phyloP scores from a whole-genome alignment of 768 basidiomycete genomes.

The Podaxis sp. region DNA sequence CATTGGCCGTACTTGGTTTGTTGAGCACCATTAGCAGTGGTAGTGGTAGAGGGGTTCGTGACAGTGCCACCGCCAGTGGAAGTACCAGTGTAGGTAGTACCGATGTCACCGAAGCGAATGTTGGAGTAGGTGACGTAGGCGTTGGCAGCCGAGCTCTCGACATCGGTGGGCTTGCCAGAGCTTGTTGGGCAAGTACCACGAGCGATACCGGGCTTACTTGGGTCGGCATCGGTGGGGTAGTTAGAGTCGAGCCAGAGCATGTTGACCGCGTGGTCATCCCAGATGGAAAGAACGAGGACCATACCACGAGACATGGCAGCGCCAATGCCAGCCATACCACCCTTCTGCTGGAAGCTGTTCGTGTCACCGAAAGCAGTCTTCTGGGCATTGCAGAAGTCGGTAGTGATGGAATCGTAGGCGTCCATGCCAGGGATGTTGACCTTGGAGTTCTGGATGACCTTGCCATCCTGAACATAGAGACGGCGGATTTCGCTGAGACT shows the following conservation, averaged over 20 bases:
- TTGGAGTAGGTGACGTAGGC: constrained; percentile 49
- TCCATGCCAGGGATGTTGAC: constrained; percentile 36
- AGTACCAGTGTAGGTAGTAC: constrained; percentile 32
- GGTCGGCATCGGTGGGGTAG: constrained; percentile 33
- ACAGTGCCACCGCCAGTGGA: constrained; percentile 8
- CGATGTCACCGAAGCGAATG: constrained; percentile 49
- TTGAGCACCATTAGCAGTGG: neutral
- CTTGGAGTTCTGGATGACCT: constrained; percentile 47
- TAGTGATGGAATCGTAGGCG: constrained; percentile 42
- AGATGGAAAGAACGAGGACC: constrained; percentile 45
- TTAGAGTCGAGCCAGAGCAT: constrained; percentile 55
- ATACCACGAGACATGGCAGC: constrained; percentile 35
- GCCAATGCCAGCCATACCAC: constrained; percentile 34
- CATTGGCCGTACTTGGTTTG: neutral
- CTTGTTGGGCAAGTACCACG: constrained; percentile 47
- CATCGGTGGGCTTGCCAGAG: constrained; percentile 40
- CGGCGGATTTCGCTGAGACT: constrained; percentile 50
- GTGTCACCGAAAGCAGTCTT: constrained; percentile 45
- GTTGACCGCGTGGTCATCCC: constrained; percentile 49
- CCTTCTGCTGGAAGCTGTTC: constrained; percentile 38
- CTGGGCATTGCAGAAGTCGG: constrained; percentile 42
- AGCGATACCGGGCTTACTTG: constrained; percentile 35
- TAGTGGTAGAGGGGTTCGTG: neutral
- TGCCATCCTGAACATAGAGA: constrained; percentile 49
- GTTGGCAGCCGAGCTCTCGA: constrained; percentile 34